Percentiles rank a stretch among this genome's conserved stretches.
Conservation (phyloP, 2,329 filamentous ascomycete genomes). For the Cladosporium sp. region DNA sequence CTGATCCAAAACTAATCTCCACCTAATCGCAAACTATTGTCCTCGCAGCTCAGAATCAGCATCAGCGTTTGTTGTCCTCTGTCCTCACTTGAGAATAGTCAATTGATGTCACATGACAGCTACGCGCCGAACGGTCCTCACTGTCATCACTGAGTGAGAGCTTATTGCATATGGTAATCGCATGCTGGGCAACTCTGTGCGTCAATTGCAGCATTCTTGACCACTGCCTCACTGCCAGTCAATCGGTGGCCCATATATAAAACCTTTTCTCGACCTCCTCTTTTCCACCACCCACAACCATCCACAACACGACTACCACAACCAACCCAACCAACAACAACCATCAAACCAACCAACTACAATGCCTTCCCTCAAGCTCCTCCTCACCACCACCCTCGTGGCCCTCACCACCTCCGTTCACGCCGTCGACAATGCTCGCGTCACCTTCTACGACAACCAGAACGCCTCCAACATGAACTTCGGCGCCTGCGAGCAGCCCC, state of each 20-base stretch:
- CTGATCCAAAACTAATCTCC: too few relatives aligned
- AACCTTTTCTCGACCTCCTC: background rate
- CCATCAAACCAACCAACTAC: background rate
- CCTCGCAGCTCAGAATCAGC: background rate
- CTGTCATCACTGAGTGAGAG: background rate
- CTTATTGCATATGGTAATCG: background rate
- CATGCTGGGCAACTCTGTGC: background rate
- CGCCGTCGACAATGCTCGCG: conserved; percentile 1
- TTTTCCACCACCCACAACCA: background rate
- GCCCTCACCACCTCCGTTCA: background rate
- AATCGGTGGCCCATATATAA: too few relatives aligned
- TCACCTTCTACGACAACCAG: conserved; percentile 4
- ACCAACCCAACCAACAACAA: background rate
- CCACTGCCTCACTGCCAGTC: background rate
- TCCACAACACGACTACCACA: background rate
- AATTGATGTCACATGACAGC: background rate
- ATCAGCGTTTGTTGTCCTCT: background rate
- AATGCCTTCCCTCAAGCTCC: background rate
- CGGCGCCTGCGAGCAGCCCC: conserved; percentile 5
- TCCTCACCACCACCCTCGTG: background rate
- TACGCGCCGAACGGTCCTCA: background rate
- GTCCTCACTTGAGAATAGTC: background rate
- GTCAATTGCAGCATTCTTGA: background rate
- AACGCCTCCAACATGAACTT: background rate
- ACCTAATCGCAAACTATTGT: background rate